Evolutionary conservation across 192 early-diverging fungal genomes (phyloP), one percentile per base, ranked within the genome.

Genomic region (Bifiguratus adelaidae): DNA sequence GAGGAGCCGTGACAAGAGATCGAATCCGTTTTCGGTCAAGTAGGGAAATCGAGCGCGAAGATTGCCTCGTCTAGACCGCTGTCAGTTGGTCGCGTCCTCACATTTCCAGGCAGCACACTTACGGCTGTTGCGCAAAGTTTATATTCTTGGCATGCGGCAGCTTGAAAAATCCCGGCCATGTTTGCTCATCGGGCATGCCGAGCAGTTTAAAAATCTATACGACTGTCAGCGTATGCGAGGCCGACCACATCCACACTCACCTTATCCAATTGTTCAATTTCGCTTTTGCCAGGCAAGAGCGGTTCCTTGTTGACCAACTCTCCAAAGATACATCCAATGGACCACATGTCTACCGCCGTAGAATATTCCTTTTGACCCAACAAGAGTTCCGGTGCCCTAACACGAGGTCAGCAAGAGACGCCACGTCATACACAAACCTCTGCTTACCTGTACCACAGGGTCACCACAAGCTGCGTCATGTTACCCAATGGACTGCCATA

Each of bases 321-420:
- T 13, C 76, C 95, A 76, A 99, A 93, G 21, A 99, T 99, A 55
- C 95, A 99, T 3, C 95, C 95, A 22, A 95, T 76, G 8, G 83
- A 83, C 88, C 90, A 92, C 62, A 92, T 86, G 47, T 92, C 89
- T 23, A 88, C 70, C 0, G 82, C 82, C 3, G 70, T 76, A 6
- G 70, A 64, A 57, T 83, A 83, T 36, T 75, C 61, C 16, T 73
- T 73, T 16, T 64, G 55, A 7, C 80, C 80, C 13, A 83, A 41
- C 15, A 83, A 50, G 2, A 83, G 30, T 20, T 83, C 80, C 12
- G 80, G 80, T 3, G 80, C 71, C 65, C 77, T 78, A 56, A 29
- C 27, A 27, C 13, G 41, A 20, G 18, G 44, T 36, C 19, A 24
- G 24, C 11, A 34, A 34, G 32, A 15, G 15, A 15, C 11, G 32